A percentile compares a stretch with the other conserved stretches of the same genome.
phyloP scores from a whole-genome alignment of 2,329 filamentous ascomycete species.

The Ceratocystis harringtonii region DNA sequence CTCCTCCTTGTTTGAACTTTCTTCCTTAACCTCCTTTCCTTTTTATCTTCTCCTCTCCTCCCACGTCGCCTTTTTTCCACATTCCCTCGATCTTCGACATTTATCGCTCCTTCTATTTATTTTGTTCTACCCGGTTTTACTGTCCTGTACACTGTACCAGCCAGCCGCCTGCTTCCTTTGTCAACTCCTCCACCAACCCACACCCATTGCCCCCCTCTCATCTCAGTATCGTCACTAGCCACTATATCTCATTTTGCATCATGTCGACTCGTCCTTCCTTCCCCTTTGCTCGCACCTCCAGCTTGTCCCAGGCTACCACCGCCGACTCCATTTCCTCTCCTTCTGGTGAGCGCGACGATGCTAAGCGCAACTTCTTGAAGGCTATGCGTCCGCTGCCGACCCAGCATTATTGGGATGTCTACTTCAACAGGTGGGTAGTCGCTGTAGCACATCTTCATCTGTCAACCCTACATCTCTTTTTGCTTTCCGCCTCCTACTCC shows the following conservation, averaged over 20 bases:
- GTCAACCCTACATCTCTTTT: not conserved
- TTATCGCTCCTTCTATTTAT: not conserved
- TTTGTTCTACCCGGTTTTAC: not conserved
- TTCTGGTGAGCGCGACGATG: constrained; percentile 58
- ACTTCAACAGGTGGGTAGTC: constrained; percentile 41
- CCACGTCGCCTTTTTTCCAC: not conserved
- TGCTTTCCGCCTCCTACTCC: constrained; percentile 1
- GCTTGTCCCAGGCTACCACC: constrained; percentile 43
- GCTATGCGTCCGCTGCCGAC: constrained; percentile 57
- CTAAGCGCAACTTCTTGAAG: constrained; percentile 71
- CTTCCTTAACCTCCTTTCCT: not conserved
- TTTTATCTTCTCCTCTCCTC: not conserved
- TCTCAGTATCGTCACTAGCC: not conserved
- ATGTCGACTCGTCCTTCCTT: constrained; percentile 44
- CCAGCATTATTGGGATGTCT: constrained; percentile 67
- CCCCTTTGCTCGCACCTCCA: constrained; percentile 48
- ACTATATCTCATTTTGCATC: constrained; percentile 21
- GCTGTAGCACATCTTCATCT: not conserved
- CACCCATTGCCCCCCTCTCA: not conserved
- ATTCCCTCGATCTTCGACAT: not conserved
- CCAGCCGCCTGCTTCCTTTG: constrained; percentile 3
- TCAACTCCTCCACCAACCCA: constrained; percentile 9
- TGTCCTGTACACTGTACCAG: constrained; percentile 2
- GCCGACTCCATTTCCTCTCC: constrained; percentile 49
- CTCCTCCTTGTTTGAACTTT: constrained; percentile 10